Percentiles rank a stretch among this genome's conserved stretches.
Conservation (phyloP, 805 yeast species). For the Citeromyces matritensis region DNA sequence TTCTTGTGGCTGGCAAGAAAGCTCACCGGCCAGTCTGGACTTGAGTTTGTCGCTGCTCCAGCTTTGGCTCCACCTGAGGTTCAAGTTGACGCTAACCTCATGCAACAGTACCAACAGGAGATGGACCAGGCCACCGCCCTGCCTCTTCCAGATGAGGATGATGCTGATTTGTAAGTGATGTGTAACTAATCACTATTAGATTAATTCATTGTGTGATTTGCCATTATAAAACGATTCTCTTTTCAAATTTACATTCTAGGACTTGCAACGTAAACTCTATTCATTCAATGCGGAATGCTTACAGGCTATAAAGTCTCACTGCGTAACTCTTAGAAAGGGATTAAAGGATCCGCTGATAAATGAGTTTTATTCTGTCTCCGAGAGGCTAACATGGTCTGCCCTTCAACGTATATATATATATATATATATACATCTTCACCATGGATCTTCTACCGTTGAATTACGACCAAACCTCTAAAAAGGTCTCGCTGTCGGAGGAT, state of each 20-base stretch:
- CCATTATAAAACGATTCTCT: no score
- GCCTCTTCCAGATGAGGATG: constrained; percentile 99
- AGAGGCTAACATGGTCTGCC: no score
- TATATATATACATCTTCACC: neutral
- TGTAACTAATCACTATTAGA: no score
- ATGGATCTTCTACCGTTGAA: constrained; percentile 8
- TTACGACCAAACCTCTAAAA: constrained; percentile 15
- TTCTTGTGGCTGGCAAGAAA: constrained; percentile 99
- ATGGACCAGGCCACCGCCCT: constrained; percentile 98
- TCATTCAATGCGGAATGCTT: neutral
- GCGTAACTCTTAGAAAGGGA: constrained; percentile 1
- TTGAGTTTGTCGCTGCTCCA: constrained; percentile 98
- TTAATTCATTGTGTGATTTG: no score
- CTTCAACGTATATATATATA: neutral
- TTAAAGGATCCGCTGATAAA: no score
- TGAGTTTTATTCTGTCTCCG: no score
- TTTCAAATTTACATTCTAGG: no score
- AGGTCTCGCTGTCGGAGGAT: constrained; percentile 9
- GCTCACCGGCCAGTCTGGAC: constrained; percentile 93
- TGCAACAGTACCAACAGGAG: constrained; percentile 98
- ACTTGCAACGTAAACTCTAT: neutral
- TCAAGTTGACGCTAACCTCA: constrained; percentile 87
- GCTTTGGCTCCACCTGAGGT: constrained; percentile 99
- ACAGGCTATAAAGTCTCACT: neutral
- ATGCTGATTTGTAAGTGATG: constrained; percentile 76